Percentiles rank a stretch among this genome's conserved stretches.
These are phyloP conservation scores for Canavalia ensiformis DNA, from an alignment of 306 rosid genomes.

Conservation along the genomic window DNA sequence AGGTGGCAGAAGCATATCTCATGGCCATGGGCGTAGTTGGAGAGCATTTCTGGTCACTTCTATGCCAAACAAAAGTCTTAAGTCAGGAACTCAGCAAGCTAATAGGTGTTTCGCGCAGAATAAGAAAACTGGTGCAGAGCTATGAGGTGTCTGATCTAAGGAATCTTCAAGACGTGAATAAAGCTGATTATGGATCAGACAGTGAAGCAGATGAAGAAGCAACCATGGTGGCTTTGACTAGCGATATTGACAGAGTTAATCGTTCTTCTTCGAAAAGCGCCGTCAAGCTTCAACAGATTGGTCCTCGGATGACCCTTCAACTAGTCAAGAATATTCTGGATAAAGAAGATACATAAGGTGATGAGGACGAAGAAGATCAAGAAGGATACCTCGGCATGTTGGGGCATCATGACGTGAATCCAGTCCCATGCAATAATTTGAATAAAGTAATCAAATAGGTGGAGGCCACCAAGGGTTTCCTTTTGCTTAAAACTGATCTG, in stretches of 20 bases:
- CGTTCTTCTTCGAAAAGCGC: conserved; percentile 91
- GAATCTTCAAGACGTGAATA: conserved; percentile 95
- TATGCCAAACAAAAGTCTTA: no score
- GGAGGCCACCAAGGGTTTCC: no score
- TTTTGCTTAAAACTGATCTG: no score
- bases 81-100: conserved; percentile 48
- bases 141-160: conserved; percentile 90
- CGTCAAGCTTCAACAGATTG: conserved; percentile 95
- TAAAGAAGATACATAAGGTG: conserved; percentile 45
- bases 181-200: conserved; percentile 97
- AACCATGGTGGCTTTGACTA: conserved; percentile 79
- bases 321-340: conserved; percentile 59
- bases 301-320: conserved; percentile 95
- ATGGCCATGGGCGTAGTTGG: no score
- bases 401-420: no score
- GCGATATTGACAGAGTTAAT: conserved; percentile 82
- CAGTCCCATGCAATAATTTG: no score
- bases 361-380: conserved; percentile 53
- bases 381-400: neutral
- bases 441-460: no score
- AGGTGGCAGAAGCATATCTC: no score
- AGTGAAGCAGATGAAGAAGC: conserved; percentile 98
- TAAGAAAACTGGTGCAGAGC: conserved; percentile 90
- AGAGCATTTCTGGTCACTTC: no score
- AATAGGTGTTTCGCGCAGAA: conserved; percentile 88